Evolutionary conservation across 2,329 filamentous ascomycete genomes (phyloP).

Genomic region (Magnaporthiopsis rhizophila): DNA sequence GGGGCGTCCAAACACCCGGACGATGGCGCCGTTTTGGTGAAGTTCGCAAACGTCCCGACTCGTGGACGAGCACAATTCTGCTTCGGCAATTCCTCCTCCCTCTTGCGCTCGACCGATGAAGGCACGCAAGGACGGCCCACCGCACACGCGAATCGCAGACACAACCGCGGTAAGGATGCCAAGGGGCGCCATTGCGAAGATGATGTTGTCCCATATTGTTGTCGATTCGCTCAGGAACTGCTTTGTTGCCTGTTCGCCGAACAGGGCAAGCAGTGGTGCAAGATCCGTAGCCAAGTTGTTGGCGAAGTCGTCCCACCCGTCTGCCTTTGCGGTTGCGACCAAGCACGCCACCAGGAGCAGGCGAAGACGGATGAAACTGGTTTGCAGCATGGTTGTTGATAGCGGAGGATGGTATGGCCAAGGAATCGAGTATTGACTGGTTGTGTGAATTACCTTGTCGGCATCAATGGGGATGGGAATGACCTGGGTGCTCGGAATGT

Average conservation of each 20-base stretch:
- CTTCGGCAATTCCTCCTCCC: constrained; percentile 23
- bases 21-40: constrained; percentile 23
- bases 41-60: constrained; percentile 30
- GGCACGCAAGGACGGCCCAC: constrained; percentile 22
- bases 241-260: constrained; percentile 30
- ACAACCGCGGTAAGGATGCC: constrained; percentile 32
- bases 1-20: constrained; percentile 21
- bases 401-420: no score
- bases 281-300: constrained; percentile 28
- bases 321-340: no score
- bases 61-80: constrained; percentile 32
- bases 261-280: constrained; percentile 24
- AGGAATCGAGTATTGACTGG: no score
- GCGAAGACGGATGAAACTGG: no score
- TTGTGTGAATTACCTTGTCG: no score
- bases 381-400: no score
- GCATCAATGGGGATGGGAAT: no score
- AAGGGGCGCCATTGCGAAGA: constrained; percentile 21
- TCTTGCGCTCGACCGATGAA: constrained; percentile 32
- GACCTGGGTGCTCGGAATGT: no score
- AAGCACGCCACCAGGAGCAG: no score
- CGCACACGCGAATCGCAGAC: constrained; percentile 24
- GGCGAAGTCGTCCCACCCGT: constrained; percentile 12
- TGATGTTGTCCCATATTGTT: constrained; percentile 17
- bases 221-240: constrained; percentile 29